phyloP scores from a whole-genome alignment of 2,329 filamentous ascomycete genomes.

The Aspergillus bombycis region DNA sequence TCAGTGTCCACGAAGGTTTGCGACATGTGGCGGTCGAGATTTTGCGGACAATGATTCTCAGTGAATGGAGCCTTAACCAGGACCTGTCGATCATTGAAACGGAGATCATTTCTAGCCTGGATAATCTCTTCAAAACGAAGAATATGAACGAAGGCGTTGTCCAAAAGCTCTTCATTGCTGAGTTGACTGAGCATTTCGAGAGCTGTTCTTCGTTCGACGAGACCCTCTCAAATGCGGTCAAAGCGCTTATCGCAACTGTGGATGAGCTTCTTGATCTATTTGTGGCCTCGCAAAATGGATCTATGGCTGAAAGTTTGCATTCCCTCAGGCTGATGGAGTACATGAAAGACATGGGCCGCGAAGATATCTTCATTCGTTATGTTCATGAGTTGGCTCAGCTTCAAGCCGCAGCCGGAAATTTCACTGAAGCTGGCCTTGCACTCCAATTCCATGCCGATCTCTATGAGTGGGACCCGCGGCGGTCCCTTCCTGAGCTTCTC shows the following conservation, averaged over 20 bases:
- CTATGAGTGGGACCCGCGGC: conserved; percentile 84
- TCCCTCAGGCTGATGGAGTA: conserved; percentile 93
- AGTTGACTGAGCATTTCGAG: conserved; percentile 80
- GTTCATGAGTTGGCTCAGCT: conserved; percentile 86
- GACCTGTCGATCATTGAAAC: conserved; percentile 90
- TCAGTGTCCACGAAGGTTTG: conserved; percentile 92
- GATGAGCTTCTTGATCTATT: conserved; percentile 90
- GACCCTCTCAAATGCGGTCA: conserved; percentile 73
- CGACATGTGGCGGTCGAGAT: conserved; percentile 90
- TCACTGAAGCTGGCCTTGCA: conserved; percentile 85
- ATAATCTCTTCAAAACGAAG: conserved; percentile 86
- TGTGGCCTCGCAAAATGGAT: conserved; percentile 82
- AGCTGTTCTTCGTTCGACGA: conserved; percentile 70
- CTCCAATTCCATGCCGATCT: conserved; percentile 88
- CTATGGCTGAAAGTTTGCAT: conserved; percentile 78
- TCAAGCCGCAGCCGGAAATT: conserved; percentile 75
- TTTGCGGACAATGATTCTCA: conserved; percentile 96
- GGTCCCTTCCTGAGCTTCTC: conserved; percentile 64
- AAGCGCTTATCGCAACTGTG: conserved; percentile 78
- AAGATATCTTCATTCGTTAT: conserved; percentile 94
- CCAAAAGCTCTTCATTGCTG: conserved; percentile 88
- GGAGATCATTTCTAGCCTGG: conserved; percentile 93
- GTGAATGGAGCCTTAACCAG: conserved; percentile 95
- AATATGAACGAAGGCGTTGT: conserved; percentile 83
- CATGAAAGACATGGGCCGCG: conserved; percentile 92